phyloP scores from a whole-genome alignment of 225 moss, liverwort and hornwort species.

The Sphagnum tenellum region DNA sequence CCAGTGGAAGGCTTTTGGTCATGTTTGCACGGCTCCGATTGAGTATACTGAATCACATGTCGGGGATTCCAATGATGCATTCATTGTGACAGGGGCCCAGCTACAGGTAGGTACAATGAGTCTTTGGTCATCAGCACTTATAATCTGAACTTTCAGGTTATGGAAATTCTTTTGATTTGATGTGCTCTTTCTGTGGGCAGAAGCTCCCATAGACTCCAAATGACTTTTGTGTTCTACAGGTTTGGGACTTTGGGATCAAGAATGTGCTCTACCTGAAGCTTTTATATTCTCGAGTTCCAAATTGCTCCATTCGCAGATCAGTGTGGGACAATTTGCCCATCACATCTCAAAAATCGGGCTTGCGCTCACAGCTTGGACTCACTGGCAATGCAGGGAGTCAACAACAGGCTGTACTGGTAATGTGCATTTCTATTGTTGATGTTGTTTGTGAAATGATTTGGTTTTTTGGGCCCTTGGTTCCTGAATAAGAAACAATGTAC shows the following conservation, averaged over 20 bases:
- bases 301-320: conserved; percentile 75
- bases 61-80: conserved; percentile 68
- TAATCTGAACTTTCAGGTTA: too few species aligned
- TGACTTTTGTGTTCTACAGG: conserved; percentile 15
- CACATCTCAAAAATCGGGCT: conserved; percentile 44
- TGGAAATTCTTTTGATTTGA: too few species aligned
- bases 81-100: conserved; percentile 86
- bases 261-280: conserved; percentile 74
- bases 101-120: conserved; percentile 24
- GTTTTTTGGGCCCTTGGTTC: too few species aligned
- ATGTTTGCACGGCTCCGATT: conserved; percentile 75
- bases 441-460: too few species aligned
- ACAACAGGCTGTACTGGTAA: conserved; percentile 38
- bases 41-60: conserved; percentile 62
- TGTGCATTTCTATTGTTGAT: background rate
- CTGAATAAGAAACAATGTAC: too few species aligned
- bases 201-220: background rate
- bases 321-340: conserved; percentile 78
- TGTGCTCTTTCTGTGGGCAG: background rate
- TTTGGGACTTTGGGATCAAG: conserved; percentile 85
- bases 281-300: conserved; percentile 69
- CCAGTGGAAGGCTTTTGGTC: conserved; percentile 76
- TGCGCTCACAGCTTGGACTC: conserved; percentile 49
- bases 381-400: conserved; percentile 36
- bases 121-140: too few species aligned